Base-by-base conservation (phyloP, 768 basidiomycete genomes). In the Strobilomyces confusus region DNA sequence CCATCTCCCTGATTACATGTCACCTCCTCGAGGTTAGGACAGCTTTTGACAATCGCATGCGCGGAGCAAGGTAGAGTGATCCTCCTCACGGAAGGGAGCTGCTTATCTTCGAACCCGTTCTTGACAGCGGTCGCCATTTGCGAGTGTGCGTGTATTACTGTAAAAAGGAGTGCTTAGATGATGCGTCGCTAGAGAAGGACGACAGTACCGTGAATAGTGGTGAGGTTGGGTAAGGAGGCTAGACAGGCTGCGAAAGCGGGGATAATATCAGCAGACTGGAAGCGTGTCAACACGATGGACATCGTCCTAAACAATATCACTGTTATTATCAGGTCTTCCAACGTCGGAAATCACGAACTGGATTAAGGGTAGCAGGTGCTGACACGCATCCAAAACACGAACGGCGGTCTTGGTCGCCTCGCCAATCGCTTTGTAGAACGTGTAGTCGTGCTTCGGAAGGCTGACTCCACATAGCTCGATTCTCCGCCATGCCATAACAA, bases 11-110 rank as follows among this genome's bases (percentile, higher is more conserved):
- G 38, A 5, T 19, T 41, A 14, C 57, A 58, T 17, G n/a, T 46
- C 36, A 54, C 51, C 37, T 55, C 54, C 44, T 53, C 44, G 19
- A 52, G 52, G n/a, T n/a, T n/a, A n/a, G n/a, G n/a, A n/a, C n/a
- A n/a, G n/a, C n/a, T n/a, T n/a, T n/a, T n/a, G n/a, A n/a, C n/a
- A n/a, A n/a, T n/a, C n/a, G n/a, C n/a, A n/a, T n/a, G n/a, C n/a
- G n/a, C n/a, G n/a, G n/a, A n/a, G 44, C 15, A 46, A 30, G 52
- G 49, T 6, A 58, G 34, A 17, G 20, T 26, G 25, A 57, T 52
- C 23, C 20, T 62, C 45, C 40, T 46, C 6, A 55, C 54, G 0
- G 44, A 38, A 1, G 57, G 57, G 29, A 62, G 52, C 46, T 8
- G 47, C 42, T 44, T 44, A 8, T 46, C 54, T 40, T 43, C 32